phyloP scores from a whole-genome alignment of 1,284 basidiomycete genomes.

The Athelia sp. region DNA sequence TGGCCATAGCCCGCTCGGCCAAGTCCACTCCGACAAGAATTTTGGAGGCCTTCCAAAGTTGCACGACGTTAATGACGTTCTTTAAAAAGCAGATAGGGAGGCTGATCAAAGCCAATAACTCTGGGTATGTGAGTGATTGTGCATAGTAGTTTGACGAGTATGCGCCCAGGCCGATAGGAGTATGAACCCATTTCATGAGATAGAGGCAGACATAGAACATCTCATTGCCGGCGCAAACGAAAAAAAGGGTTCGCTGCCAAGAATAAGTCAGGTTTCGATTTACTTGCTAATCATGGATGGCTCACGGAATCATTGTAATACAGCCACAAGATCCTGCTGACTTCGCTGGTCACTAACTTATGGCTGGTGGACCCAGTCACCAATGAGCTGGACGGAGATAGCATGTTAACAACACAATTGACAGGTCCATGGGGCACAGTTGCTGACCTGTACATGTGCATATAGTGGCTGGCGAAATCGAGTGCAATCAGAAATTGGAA shows the following conservation, averaged over 20 bases:
- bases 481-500: conserved; percentile 97
- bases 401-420: conserved; percentile 8
- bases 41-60: conserved; percentile 98
- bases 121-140: conserved; percentile 70
- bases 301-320: conserved; percentile 94
- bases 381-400: conserved; percentile 69
- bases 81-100: conserved; percentile 78
- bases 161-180: conserved; percentile 46
- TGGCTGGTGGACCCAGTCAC: conserved; percentile 91
- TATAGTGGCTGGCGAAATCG: conserved; percentile 98
- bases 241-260: conserved; percentile 75
- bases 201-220: conserved; percentile 96
- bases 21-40: conserved; percentile 89
- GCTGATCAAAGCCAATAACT: conserved; percentile 64
- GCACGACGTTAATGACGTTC: conserved; percentile 94
- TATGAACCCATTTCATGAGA: conserved; percentile 83
- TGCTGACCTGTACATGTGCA: conserved; percentile 98
- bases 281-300: conserved; percentile 11
- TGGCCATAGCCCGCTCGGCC: conserved; percentile 71
- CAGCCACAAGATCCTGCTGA: conserved; percentile 86
- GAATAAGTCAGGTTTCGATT: no score
- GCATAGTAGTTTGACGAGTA: conserved; percentile 20
- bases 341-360: conserved; percentile 88
- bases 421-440: neutral
- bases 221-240: conserved; percentile 97